These are phyloP conservation scores for Pseudopediastrum boryanum DNA, from an alignment of 139 green algal genomes.

Conservation along the genomic window DNA sequence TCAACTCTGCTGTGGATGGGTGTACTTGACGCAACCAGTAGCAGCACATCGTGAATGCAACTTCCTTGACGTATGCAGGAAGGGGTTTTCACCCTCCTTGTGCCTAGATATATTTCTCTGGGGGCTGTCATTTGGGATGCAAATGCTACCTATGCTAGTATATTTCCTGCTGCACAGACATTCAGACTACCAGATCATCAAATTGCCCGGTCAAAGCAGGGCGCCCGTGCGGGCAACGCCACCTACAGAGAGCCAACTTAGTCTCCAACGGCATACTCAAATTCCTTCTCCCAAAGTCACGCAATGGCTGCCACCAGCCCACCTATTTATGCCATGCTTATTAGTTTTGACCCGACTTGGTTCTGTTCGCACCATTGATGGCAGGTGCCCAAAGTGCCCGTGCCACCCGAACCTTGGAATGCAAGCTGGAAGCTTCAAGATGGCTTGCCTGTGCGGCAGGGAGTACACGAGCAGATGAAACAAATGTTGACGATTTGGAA, in stretches of 20 bases:
- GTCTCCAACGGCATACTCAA: neutral
- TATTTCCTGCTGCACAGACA: too few relatives aligned
- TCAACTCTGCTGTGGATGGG: too few relatives aligned
- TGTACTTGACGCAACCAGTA: too few relatives aligned
- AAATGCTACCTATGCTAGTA: too few relatives aligned
- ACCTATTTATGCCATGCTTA: neutral
- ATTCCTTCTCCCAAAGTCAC: neutral
- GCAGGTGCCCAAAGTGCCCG: conserved; percentile 58
- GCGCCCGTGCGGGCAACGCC: neutral
- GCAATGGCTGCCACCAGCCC: conserved; percentile 17
- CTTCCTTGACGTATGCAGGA: too few relatives aligned
- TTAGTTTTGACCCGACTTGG: neutral
- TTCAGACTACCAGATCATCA: too few relatives aligned
- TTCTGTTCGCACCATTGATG: neutral
- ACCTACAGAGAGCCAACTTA: neutral
- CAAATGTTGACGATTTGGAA: conserved; percentile 77
- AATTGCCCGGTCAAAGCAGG: too few relatives aligned
- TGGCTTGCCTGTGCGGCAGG: conserved; percentile 50
- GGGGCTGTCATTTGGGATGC: too few relatives aligned
- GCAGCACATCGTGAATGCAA: too few relatives aligned
- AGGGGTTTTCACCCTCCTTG: too few relatives aligned
- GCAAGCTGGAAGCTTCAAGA: conserved; percentile 67
- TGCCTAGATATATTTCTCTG: too few relatives aligned
- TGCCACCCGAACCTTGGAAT: conserved; percentile 50
- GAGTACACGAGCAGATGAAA: conserved; percentile 59